Conservation (phyloP, 1,284 basidiomycete species). For the Malassezia brasiliensis region DNA sequence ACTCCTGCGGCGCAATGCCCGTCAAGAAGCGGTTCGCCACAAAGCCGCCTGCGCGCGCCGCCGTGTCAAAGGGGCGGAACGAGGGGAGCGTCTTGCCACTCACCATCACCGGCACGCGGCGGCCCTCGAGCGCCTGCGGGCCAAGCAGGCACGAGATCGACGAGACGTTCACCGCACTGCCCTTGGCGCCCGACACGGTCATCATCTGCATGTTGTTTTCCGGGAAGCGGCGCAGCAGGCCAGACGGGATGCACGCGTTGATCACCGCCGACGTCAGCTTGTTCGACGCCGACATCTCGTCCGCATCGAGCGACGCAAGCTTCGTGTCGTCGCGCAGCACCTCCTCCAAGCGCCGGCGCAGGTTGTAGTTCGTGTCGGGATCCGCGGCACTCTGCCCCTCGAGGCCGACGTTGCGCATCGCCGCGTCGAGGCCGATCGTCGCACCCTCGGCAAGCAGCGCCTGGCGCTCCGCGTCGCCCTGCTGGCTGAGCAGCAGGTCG, state of each 20-base stretch:
- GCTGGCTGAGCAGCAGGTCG: slow-evolving; percentile 77
- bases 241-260: slow-evolving; percentile 70
- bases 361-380: slow-evolving; percentile 52
- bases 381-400: slow-evolving; percentile 36
- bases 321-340: slow-evolving; percentile 94
- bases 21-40: slow-evolving; percentile 99
- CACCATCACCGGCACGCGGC: slow-evolving; percentile 97
- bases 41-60: slow-evolving; percentile 95
- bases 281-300: slow-evolving; percentile 58
- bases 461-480: slow-evolving; percentile 65
- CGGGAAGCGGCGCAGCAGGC: slow-evolving; percentile 66
- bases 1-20: slow-evolving; percentile 95
- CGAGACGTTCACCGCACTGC: slow-evolving; percentile 90
- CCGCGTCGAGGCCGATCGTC: slow-evolving; percentile 71
- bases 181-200: slow-evolving; percentile 97
- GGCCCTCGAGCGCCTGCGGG: slow-evolving; percentile 94
- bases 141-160: slow-evolving; percentile 95
- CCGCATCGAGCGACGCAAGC: slow-evolving; percentile 89
- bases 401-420: slow-evolving; percentile 59
- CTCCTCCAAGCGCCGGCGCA: slow-evolving; percentile 62
- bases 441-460: slow-evolving; percentile 62
- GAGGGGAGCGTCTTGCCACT: slow-evolving; percentile 96
- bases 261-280: slow-evolving; percentile 70
- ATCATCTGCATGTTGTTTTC: slow-evolving; percentile 99
- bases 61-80: slow-evolving; percentile 94